phyloP scores from a whole-genome alignment of 2,329 filamentous ascomycete species.

The Pestalotiopsis sp. region DNA sequence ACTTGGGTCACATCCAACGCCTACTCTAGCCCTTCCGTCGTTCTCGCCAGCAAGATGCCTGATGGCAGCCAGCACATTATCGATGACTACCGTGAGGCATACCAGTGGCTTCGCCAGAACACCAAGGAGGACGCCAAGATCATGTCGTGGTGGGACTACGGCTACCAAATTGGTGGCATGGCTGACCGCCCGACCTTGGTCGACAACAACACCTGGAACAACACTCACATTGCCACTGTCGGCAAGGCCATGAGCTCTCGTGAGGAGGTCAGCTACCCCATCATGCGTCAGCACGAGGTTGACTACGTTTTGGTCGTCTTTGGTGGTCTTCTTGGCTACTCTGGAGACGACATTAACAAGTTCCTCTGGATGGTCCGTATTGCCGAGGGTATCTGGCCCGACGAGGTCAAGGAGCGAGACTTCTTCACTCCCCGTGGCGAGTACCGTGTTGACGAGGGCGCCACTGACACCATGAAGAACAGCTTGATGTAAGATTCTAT shows the following conservation, averaged over 20 bases:
- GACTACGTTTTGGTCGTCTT: slow-evolving; percentile 99
- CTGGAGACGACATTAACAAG: slow-evolving; percentile 99
- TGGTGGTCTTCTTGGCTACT: slow-evolving; percentile 93
- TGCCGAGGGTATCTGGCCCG: slow-evolving; percentile 99
- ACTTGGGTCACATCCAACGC: slow-evolving; percentile 99
- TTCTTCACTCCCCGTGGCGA: slow-evolving; percentile 95
- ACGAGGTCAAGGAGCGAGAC: slow-evolving; percentile 94
- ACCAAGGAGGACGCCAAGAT: slow-evolving; percentile 94
- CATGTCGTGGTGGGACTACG: slow-evolving; percentile 99
- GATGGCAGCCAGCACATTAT: slow-evolving; percentile 98
- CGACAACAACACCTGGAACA: slow-evolving; percentile 99
- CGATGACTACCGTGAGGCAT: slow-evolving; percentile 98
- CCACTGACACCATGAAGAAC: slow-evolving; percentile 97
- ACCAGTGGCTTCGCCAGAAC: slow-evolving; percentile 99
- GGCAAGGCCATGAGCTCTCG: slow-evolving; percentile 98
- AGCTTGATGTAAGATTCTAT: slow-evolving; percentile 82
- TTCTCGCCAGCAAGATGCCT: slow-evolving; percentile 86
- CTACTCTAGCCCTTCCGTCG: slow-evolving; percentile 96
- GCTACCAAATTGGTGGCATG: slow-evolving; percentile 99
- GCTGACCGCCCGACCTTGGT: slow-evolving; percentile 95
- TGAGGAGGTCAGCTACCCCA: slow-evolving; percentile 97
- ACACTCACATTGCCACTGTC: slow-evolving; percentile 98
- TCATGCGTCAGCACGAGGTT: slow-evolving; percentile 97
- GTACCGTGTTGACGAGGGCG: slow-evolving; percentile 90
- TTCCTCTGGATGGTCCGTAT: slow-evolving; percentile 99